Conservation (phyloP, 164 flowering plant species). For the Chimonanthus salicifolius region DNA sequence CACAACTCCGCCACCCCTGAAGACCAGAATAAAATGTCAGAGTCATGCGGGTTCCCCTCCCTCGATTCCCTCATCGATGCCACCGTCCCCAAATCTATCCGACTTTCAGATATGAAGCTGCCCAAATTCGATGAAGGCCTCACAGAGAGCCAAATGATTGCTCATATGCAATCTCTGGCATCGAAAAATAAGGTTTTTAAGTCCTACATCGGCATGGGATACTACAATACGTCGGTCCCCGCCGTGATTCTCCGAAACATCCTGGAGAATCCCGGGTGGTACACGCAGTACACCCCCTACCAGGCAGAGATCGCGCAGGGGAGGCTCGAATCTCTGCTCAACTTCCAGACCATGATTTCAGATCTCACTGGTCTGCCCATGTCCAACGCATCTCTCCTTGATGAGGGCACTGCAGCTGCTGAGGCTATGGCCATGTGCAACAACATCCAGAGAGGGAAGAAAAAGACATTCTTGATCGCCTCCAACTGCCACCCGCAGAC, state of each 20-base stretch:
- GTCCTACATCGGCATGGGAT: constrained; percentile 95
- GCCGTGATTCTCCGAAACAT: constrained; percentile 83
- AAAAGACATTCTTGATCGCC: constrained; percentile 86
- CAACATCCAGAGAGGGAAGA: constrained; percentile 71
- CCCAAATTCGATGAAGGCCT: constrained; percentile 75
- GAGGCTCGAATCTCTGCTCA: constrained; percentile 79
- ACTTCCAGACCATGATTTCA: constrained; percentile 80
- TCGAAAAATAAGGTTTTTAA: constrained; percentile 74
- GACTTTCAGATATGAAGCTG: constrained; percentile 57
- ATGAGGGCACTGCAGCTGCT: constrained; percentile 97
- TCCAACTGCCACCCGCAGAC: constrained; percentile 90
- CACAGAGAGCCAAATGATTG: constrained; percentile 89
- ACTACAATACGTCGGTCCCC: constrained; percentile 81
- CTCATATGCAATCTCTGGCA: constrained; percentile 67
- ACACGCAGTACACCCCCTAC: constrained; percentile 96
- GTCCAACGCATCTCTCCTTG: constrained; percentile 95
- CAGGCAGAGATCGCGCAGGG: constrained; percentile 99
- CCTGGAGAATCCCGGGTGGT: constrained; percentile 99
- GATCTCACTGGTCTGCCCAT: constrained; percentile 97
- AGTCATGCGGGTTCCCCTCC: constrained; percentile 47
- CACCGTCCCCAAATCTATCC: constrained; percentile 86
- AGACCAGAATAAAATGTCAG: constrained; percentile 76
- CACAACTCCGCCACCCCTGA: constrained; percentile 93
- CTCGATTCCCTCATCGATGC: constrained; percentile 80
- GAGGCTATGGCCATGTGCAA: constrained; percentile 99